Evolutionary conservation across 1,284 basidiomycete genomes (phyloP), one percentile per base, ranked within the genome.

Genomic region (Ceratobasidium sp.): DNA sequence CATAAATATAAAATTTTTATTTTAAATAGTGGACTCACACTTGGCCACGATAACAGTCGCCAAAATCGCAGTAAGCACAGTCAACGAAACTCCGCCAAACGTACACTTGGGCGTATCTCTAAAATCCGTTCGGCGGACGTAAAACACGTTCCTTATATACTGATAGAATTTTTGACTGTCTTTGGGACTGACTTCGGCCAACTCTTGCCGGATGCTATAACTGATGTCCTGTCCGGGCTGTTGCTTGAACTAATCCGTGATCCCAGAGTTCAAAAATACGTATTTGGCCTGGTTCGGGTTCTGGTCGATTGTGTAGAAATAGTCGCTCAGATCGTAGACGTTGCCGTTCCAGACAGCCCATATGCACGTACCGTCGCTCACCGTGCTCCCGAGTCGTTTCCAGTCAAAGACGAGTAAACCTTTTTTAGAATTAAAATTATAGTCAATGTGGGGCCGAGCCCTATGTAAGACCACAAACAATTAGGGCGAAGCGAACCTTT

Each of bases 261-360:
- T 84, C 77, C 87, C 86, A 1, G 82, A 80, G 81, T 95, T 87
- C 78, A 99, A 83, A 87, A 96, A 99, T 2, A 84, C 81, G 84
- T 91, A 94, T 17, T 85, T 83, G 15, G 84, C 84, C 9, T 87
- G 87, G 69, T 84, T 83, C 0, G 84, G 82, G 80, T 91, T 90
- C 9, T 88, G 84, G 6, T 83, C 83, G 75, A 92, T 86, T 0
- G 96, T 96, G 83, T 93, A 89, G 82, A 97, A 86, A 83, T 99
- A 99, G 85, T 98, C 94, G 1, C 94, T 92, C 23, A 99, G 84
- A 82, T 99, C 97, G 84, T 94, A 99, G 44, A 99, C 84, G 46
- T 88, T 87, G 64, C 87, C 85, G 13, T 95, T 85, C 85, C 92
- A 94, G 62, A 94, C 89, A 0, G 90, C 96, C 95, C 96, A 96